A percentile compares a stretch with the other conserved stretches of the same genome.
phyloP scores from a whole-genome alignment of 225 moss, liverwort and hornwort species.

The Pleurozium schreberi region DNA sequence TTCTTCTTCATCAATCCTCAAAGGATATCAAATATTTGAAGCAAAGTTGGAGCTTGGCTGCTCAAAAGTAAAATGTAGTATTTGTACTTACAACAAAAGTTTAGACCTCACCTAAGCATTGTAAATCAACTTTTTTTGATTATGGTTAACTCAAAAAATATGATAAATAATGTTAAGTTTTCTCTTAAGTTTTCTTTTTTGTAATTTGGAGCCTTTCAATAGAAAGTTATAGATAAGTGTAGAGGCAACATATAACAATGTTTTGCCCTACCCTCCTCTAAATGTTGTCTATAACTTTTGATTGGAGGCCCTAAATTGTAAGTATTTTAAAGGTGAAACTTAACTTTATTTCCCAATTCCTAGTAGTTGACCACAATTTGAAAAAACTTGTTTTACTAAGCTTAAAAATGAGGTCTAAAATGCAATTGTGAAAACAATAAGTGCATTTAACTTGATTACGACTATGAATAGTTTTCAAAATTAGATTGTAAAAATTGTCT shows the following conservation, averaged over 20 bases:
- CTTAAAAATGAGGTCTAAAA: not conserved
- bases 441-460: not conserved
- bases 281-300: not conserved
- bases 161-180: not conserved
- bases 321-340: not conserved
- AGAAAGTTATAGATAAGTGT: not conserved
- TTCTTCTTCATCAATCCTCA: not conserved
- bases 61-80: not conserved
- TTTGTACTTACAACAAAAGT: not conserved
- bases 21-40: not conserved
- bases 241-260: not conserved
- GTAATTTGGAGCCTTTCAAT: not conserved
- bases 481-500: not conserved
- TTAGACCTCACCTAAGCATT: not conserved
- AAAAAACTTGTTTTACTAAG: not conserved
- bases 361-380: not conserved
- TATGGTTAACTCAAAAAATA: rapidly evolving
- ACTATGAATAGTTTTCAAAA: no score
- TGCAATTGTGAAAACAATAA: not conserved
- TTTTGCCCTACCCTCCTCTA: not conserved
- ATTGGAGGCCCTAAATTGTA: not conserved
- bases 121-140: not conserved
- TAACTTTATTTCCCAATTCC: not conserved
- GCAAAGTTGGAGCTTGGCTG: not conserved
- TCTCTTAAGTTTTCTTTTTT: not conserved